Evolutionary conservation across 331 rosid genomes (phyloP), one percentile per base, ranked within the genome.

Genomic region (Rhamnella rubrinervis): DNA sequence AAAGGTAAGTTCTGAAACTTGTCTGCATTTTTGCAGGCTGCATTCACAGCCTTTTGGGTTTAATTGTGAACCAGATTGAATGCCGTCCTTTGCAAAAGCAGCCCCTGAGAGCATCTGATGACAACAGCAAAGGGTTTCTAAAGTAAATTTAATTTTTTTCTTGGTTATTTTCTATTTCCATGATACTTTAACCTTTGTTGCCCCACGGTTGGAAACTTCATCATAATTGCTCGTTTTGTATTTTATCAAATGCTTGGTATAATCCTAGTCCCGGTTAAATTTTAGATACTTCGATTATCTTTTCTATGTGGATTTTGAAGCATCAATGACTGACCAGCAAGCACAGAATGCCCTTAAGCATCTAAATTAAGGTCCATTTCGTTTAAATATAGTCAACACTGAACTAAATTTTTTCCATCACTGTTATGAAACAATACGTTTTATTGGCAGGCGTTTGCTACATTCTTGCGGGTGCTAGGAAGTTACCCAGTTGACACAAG

Each of bases 381-480:
- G 15, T 65, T 80, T 55, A 46, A 75, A 67, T 68, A 41, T 62
- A 40, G 26, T 49, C 63, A 55, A 40, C 61, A 31, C 38, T 72
- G 68, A 71, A 74, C 75, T 75, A 57, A 73, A 78, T 35, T 57
- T 59, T 40, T 35, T 26, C 15, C 39, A 37, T 19, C 39, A 14
- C 38, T 59, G 38, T 77, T 74, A 56, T 60, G 49, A 76, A 71
- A 71, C 25, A 31, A 62, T 63, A 35, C 59, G 53, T 68, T 78
- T 63, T 37, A 28, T 61, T 78, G 37, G 72, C 87, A 95, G 99
- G 99, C 89, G 78, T 87, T 95, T 9, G 93, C 96, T 37, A 95
- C 99, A 57, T 91, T 87, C 86, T 74, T 95, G 88, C 89, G 96
- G 58, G 99, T 95, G 81, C 93, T 95, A 14, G 97, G 99, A 75